Base-by-base conservation (phyloP, 108 stramenopile genomes). In the Skeletonema menzelii region DNA sequence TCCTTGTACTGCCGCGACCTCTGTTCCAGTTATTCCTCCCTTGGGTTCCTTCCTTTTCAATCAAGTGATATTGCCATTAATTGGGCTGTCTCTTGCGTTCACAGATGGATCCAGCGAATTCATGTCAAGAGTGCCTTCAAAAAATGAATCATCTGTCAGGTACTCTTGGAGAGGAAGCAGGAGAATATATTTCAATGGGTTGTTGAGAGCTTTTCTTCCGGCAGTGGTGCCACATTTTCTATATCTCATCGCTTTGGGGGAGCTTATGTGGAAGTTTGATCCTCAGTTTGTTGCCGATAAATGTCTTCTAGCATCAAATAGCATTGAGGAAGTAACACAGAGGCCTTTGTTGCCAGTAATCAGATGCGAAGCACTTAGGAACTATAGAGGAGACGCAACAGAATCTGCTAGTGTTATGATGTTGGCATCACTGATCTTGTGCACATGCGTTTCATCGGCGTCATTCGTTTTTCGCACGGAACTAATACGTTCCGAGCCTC, bases 81-180 rank as follows among this genome's bases (percentile, higher is more conserved):
- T 93, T 61, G 92, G 89, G 8, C 53, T 93, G 15, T 78, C 91
- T 8, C 83, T 93, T 73, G 77, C 85, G 12, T 70, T 87, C 67
- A 82, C 79, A 17, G 84, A 88, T 40, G 77, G 80, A 15, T 85
- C 85, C 10, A 59, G 40, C n/a, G 60, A 82, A 26, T 86, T 67
- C 35, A 96, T 96, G 95, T 75, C 84, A 27, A 73, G 77, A 27
- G 92, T 93, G 0, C 95, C 95, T 4, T 83, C 85, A 22, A 96
- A 96, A 72, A 93, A 93, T 63, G 95, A 93, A 65, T 30, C 73
- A 15, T 80, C 88, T 14, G 24, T 86, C 8, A 72, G 72, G n/a
- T 92, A 91, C 76, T 83, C 86, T 17, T 75, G 79, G 59, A 85
- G 63, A 61, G 90, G 85, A 75, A 80, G 84, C 31, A 75, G 40